Evolutionary conservation across 2,329 filamentous ascomycete genomes (phyloP), one percentile per base, ranked within the genome.

Genomic region (Fusarium nurragi): DNA sequence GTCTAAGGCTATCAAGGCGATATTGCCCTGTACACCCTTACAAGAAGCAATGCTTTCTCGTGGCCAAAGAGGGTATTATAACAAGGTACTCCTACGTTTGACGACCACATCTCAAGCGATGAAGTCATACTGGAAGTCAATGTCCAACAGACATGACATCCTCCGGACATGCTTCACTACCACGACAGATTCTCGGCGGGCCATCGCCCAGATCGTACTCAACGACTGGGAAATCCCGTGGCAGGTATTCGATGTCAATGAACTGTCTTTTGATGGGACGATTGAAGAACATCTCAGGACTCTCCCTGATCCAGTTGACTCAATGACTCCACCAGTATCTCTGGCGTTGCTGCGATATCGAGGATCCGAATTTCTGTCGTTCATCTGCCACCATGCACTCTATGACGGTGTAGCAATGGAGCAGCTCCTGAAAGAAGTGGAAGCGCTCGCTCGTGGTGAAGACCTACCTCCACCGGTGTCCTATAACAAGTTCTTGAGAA

Each of bases 331-430:
- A 10, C 84, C 80, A 2, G 74, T 82, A 12, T 84, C 79, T 6
- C 77, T 83, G 46, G 81, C 79, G 0, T 48, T 81, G 0, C 75
- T 86, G 21, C 64, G 67, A 11, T 68, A 75, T 2, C 68, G 69
- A 7, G 72, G 68, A 0, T 71, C 61, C 0, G 47, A 56, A 0
- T 82, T 81, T 39, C 69, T 83, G 2, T 88, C 80, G 0, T 83
- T 83, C 45, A 75, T 81, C 34, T 88, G 80, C 68, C 93, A 97
- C 69, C 94, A 97, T 77, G 91, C 92, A 3, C 79, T 97, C 1
- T 97, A 97, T 69, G 94, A 97, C 76, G 94, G 90, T 0, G 87
- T 90, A 32, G 92, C 93, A 0, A 90, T 97, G 71, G 79, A 83
- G 1, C 81, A 83, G 10, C 79, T 97, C 0, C 83, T 94, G 22